A percentile compares a stretch with the other conserved stretches of the same genome.
Conservation (phyloP, 371 early-diverging fungal species). For the Mortierella sp. region DNA sequence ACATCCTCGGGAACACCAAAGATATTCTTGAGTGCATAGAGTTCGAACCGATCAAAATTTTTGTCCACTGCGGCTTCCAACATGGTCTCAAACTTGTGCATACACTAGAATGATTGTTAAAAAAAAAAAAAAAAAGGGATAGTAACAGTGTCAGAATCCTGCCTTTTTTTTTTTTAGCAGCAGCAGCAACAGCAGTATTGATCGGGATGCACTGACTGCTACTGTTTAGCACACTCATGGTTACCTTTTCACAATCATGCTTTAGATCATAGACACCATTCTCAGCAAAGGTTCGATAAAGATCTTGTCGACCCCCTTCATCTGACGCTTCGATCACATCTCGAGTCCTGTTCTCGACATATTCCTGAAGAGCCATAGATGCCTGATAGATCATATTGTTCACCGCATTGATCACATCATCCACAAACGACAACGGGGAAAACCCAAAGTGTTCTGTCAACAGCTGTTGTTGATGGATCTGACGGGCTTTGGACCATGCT, state of each 20-base stretch:
- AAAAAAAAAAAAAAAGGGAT: background rate
- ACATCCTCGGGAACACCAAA: constrained; percentile 70
- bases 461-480: constrained; percentile 56
- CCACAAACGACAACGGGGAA: constrained; percentile 72
- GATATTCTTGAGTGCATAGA: constrained; percentile 74
- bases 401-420: constrained; percentile 78
- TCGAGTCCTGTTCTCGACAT: constrained; percentile 55
- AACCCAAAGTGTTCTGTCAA: constrained; percentile 80
- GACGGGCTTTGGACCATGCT: constrained; percentile 28
- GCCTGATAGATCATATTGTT: constrained; percentile 75
- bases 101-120: constrained; percentile 54
- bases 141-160: background rate
- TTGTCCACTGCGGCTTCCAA: constrained; percentile 78
- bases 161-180: too few relatives aligned
- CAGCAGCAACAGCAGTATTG: background rate
- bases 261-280: constrained; percentile 5
- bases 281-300: constrained; percentile 5
- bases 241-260: constrained; percentile 47
- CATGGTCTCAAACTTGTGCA: constrained; percentile 72
- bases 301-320: constrained; percentile 19
- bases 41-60: constrained; percentile 79
- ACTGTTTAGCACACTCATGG: too few relatives aligned
- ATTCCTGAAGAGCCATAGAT: constrained; percentile 67
- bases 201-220: too few relatives aligned
- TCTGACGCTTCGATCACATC: constrained; percentile 5